A percentile compares a stretch with the other conserved stretches of the same genome.
Conservation (phyloP, 2,329 filamentous ascomycete genomes). For the Phialemonium atrogriseum region DNA sequence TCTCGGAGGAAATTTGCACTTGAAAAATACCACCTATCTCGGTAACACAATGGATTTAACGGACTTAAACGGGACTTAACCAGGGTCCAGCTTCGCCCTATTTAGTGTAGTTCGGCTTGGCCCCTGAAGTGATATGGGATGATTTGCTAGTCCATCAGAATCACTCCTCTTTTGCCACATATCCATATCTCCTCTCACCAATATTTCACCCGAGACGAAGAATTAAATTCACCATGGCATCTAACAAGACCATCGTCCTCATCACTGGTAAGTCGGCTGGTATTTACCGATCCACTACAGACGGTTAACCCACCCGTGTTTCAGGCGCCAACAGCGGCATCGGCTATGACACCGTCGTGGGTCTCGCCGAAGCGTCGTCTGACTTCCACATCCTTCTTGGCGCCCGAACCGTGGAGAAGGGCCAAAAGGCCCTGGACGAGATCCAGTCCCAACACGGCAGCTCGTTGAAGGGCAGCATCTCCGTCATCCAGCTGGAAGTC, state of each 20-base stretch:
- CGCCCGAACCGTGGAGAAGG: constrained; percentile 27
- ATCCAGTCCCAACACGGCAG: constrained; percentile 32
- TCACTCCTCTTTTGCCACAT: no score
- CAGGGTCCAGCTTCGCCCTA: no score
- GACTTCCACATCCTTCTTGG: constrained; percentile 31
- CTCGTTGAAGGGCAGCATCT: constrained; percentile 42
- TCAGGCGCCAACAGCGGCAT: constrained; percentile 37
- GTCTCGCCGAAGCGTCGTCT: constrained; percentile 24
- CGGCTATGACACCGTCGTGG: constrained; percentile 31
- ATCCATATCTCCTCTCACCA: no score
- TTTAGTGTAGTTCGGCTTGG: no score
- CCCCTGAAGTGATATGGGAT: no score
- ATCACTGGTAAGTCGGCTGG: constrained; percentile 18
- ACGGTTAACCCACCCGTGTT: constrained; percentile 1
- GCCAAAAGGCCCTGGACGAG: constrained; percentile 20
- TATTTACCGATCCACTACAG: not conserved
- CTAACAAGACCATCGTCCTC: constrained; percentile 19
- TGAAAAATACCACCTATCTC: no score
- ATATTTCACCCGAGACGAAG: no score
- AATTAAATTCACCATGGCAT: no score
- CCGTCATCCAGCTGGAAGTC: constrained; percentile 48
- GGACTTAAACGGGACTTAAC: no score
- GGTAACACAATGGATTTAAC: no score
- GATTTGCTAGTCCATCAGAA: no score
- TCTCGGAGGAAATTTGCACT: no score